A percentile compares a stretch with the other conserved stretches of the same genome.
Conservation (phyloP, 2,329 filamentous ascomycete species). For the Pseudocercospora musae region DNA sequence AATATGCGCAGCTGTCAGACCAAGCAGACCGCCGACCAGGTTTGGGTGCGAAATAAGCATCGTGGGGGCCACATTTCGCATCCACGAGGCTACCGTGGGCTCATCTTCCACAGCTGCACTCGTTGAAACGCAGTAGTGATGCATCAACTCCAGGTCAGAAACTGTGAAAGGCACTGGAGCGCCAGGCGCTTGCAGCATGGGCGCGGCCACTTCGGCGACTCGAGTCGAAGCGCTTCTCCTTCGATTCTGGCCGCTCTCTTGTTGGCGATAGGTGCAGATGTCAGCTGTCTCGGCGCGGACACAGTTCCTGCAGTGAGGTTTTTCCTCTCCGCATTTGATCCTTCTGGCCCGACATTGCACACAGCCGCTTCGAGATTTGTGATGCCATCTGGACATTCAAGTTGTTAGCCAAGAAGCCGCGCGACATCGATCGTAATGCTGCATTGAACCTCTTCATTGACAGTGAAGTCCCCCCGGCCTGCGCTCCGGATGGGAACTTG, state of each 20-base stretch:
- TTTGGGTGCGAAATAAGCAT: not conserved
- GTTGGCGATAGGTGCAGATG: not conserved
- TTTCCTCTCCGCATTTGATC: not conserved
- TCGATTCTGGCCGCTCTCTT: not conserved
- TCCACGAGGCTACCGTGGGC: not conserved
- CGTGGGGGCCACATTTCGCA: not conserved
- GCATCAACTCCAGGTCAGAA: conserved; percentile 4
- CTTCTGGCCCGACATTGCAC: not conserved
- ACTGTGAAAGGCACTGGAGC: not conserved
- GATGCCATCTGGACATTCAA: conserved; percentile 1
- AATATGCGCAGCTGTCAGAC: conserved; percentile 1
- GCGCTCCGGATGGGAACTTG: not conserved
- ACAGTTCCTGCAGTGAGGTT: conserved; percentile 1
- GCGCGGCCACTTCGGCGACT: not conserved
- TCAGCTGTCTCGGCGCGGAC: not conserved
- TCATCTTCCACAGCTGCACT: conserved; percentile 1
- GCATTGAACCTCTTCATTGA: not conserved
- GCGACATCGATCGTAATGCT: not conserved
- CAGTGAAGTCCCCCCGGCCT: not conserved
- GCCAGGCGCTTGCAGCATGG: not conserved
- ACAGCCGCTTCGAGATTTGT: conserved; percentile 2
- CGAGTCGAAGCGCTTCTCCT: not conserved
- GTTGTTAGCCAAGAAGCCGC: not conserved
- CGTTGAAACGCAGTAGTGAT: conserved; percentile 1
- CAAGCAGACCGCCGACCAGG: not conserved